A percentile compares a stretch with the other conserved stretches of the same genome.
Evolutionary conservation across 2,329 filamentous ascomycete species (phyloP).

Genomic region (Botrytis elliptica): DNA sequence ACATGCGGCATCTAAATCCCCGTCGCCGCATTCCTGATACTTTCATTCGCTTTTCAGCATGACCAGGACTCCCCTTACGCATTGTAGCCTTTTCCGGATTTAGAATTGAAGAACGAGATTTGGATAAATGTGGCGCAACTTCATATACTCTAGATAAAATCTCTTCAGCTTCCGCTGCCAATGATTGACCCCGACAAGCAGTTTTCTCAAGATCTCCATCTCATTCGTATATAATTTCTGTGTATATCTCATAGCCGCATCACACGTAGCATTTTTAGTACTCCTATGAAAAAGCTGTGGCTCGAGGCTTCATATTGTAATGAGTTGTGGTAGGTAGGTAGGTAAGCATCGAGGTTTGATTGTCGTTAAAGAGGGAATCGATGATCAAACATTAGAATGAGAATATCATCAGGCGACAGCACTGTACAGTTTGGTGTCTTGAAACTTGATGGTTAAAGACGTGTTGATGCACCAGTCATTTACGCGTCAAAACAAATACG

Average conservation of each 20-base stretch:
- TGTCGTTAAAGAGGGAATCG: not conserved
- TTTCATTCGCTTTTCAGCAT: not conserved
- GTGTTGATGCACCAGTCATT: not conserved
- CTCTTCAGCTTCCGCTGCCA: not conserved
- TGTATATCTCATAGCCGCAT: not conserved
- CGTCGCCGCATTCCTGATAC: not conserved
- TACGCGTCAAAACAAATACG: not conserved
- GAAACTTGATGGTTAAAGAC: not conserved
- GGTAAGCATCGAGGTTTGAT: not conserved
- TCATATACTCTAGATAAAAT: not conserved
- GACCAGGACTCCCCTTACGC: not conserved
- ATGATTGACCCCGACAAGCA: not conserved
- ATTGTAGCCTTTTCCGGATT: not conserved
- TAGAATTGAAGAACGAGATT: accelerated
- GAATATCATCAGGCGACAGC: not conserved
- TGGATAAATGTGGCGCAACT: not conserved
- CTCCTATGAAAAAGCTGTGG: not conserved
- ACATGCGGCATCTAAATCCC: not conserved
- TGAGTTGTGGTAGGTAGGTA: not conserved
- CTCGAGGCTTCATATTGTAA: not conserved
- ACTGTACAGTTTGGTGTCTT: not conserved
- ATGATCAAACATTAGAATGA: not conserved
- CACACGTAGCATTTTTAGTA: not conserved
- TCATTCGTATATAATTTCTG: not conserved
- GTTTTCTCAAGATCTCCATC: not conserved